Base-by-base conservation (phyloP, 1,284 basidiomycete species). In the Fistulina hepatica region DNA sequence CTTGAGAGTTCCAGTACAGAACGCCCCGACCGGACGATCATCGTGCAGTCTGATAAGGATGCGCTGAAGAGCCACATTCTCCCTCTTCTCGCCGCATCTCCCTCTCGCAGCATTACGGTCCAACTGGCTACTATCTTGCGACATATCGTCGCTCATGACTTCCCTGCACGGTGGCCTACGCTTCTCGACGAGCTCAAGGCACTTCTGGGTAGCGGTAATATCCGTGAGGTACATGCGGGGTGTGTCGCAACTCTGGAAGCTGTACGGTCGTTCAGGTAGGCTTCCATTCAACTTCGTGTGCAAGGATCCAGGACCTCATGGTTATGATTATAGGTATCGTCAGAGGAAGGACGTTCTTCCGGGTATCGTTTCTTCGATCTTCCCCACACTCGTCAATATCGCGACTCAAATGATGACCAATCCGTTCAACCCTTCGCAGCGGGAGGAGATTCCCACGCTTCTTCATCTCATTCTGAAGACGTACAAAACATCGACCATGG, bases 401-500 rank as follows among this genome's bases (percentile, higher is more conserved):
- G 83, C 80, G 7, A 61, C 65, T 0, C 66, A 75, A 42, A 73
- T 85, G 58, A 58, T 85, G 34, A 63, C 71, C 27, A 67, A 74
- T 3, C 72, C 76, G 2, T 71, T 76, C 1, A 65, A 65, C 22
- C 58, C 72, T 1, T 65, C 71, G 11, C 70, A 76, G 32, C 15
- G 19, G 28, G 45, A 47, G 16, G 81, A 84, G 44, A 77, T 81
- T 27, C 83, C 82, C 1, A 68, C 74, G 5, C 78, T 90, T 63
- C 64, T 90, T 21, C 83, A 89, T 50, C 66, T 84, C 35, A 82
- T 90, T 42, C 65, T 89, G 44, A 90, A 91, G 52, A 70, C 82
- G 0, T 91, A 91, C 65, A 81, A 77, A 51, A 80, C 77, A 1
- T 81, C 77, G 34, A 82, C 86, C 52, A 67, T 80, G 21, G 66